A percentile compares a stretch with the other conserved stretches of the same genome.
Evolutionary conservation across 208 protist genomes (phyloP).

Genomic region (Lotmaria passim): DNA sequence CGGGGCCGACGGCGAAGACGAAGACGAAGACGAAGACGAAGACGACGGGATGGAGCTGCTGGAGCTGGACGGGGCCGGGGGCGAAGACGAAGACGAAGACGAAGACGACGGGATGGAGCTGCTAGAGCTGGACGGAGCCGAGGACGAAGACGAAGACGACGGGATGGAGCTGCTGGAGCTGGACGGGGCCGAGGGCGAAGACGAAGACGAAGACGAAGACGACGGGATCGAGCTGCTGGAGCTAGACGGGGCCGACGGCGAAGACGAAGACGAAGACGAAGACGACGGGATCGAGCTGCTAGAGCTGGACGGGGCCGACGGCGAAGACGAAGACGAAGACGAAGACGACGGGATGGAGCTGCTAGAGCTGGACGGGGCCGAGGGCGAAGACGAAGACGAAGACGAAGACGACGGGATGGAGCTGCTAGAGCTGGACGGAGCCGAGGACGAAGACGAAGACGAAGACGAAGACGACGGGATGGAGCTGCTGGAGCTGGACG

Average conservation of each 20-base stretch:
- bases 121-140: too few species aligned
- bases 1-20: not conserved
- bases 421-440: not conserved
- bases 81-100: too few species aligned
- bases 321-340: too few species aligned
- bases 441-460: constrained; percentile 8
- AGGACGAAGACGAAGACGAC: too few species aligned
- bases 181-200: not conserved
- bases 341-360: too few species aligned
- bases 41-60: not conserved
- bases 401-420: too few species aligned
- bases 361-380: too few species aligned
- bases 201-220: not conserved
- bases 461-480: not conserved
- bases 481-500: not conserved
- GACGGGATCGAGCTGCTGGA: not conserved
- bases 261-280: not conserved
- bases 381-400: too few species aligned
- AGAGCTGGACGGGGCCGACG: too few species aligned
- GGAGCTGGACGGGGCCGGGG: not conserved
- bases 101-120: too few species aligned
- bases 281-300: constrained; percentile 9
- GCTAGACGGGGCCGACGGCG: not conserved
- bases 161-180: too few species aligned
- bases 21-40: not conserved